These are phyloP conservation scores for Vitis hybrid DNA, from an alignment of 177 flowering plant species.

Conservation along the genomic window DNA sequence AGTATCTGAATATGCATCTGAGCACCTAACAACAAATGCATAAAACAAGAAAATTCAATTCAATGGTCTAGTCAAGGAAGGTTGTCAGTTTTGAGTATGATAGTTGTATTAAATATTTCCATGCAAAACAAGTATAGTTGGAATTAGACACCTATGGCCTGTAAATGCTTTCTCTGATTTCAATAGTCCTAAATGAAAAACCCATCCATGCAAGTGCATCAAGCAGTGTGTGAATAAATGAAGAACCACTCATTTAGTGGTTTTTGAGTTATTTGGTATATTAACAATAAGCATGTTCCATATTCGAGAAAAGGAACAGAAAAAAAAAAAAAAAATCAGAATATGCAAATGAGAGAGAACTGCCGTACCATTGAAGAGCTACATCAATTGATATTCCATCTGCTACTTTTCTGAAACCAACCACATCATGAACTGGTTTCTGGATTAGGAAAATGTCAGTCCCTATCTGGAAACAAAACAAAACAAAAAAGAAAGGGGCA, in stretches of 20 bases:
- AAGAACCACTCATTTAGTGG: background rate
- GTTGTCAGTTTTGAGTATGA: too few relatives aligned
- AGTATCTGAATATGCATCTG: slow-evolving; percentile 96
- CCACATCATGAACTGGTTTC: slow-evolving; percentile 87
- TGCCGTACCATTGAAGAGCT: slow-evolving; percentile 83
- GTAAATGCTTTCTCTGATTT: background rate
- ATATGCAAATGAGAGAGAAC: slow-evolving; percentile 1
- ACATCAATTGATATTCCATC: slow-evolving; percentile 75
- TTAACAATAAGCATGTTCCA: background rate
- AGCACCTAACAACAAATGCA: slow-evolving; percentile 54
- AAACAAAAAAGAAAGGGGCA: background rate
- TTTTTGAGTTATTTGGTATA: background rate
- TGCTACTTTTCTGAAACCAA: slow-evolving; percentile 65
- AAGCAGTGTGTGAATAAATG: background rate
- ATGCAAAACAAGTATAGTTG: background rate
- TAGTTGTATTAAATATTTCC: background rate
- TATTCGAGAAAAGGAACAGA: background rate
- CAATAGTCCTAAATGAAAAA: background rate
- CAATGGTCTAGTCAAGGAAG: too few relatives aligned
- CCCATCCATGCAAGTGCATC: background rate
- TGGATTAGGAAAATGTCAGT: slow-evolving; percentile 37
- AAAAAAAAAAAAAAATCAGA: background rate
- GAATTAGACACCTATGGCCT: background rate
- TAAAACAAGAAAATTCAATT: background rate
- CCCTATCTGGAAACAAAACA: background rate